Base-by-base conservation (phyloP, 257 asterid species). In the Paraleonurus japonicus region DNA sequence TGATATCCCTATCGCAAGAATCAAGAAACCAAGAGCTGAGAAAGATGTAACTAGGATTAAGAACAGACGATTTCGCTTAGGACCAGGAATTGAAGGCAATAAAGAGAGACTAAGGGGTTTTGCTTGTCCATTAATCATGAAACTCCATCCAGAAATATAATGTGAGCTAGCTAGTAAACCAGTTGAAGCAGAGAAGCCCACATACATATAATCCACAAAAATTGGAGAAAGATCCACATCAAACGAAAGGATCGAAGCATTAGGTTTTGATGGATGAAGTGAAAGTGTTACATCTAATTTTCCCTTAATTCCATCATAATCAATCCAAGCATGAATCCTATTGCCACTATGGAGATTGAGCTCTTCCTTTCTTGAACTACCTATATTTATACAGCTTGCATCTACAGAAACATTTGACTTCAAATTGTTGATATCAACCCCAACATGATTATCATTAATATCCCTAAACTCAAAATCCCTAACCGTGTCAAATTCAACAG, bases 181-280 rank as follows among this genome's bases (percentile, higher is more conserved):
- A 20, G 95, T 89, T 30, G 97, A 87, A 76, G 96, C 97, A 72
- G 97, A 91, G 75, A 91, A 89, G 4, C 97, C 97, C 60, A 89
- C 95, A 64, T 81, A 91, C 95, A 87, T 87, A 22, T 75, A 62
- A 23, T 89, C 91, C 81, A 70, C 13, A 5, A 89, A 68, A 67
- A 81, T 12, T 0, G 84, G 85, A 5, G 96, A 76, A 17, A 91
- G 86, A 78, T 91, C 90, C 48, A 83, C 72, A 4, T 61, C 76
- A 50, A 71, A 73, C 15, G 93, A 85, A 23, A 91, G 84, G 55
- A 91, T 76, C 20, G 97, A 79, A 47, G 10, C 17, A 23, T 33
- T 69, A 20, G 97, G 96, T 30, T 89, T 92, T 17, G 61, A 24
- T 4, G 91, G 81, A 37, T 85, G 78, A 2, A 72, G 81, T 10